A percentile compares a stretch with the other conserved stretches of the same genome.
phyloP scores from a whole-genome alignment of 371 early-diverging fungal species.

The Lichtheimia corymbifera region DNA sequence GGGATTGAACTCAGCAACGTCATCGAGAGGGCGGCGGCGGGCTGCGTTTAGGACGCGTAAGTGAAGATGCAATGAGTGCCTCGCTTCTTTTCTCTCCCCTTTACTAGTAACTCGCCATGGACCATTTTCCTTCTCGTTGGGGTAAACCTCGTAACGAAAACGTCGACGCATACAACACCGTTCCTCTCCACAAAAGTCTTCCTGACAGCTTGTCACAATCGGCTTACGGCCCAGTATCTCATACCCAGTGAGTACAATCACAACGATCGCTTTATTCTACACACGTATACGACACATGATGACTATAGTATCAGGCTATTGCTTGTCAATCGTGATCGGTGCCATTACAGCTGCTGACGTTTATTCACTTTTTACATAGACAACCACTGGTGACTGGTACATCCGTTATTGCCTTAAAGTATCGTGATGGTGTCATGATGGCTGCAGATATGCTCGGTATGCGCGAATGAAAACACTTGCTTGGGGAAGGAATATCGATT shows the following conservation, averaged over 20 bases:
- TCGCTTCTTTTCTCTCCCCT: not conserved
- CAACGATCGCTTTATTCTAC: not conserved
- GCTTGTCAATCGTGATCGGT: not conserved
- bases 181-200: conserved; percentile 50
- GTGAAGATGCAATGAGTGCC: not conserved
- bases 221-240: conserved; percentile 56
- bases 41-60: conserved; percentile 1
- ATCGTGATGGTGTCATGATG: conserved; percentile 97
- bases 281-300: not conserved
- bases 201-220: conserved; percentile 43
- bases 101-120: conserved; percentile 46
- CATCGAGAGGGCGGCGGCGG: too few relatives aligned
- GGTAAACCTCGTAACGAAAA: conserved; percentile 75
- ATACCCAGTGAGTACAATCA: conserved; percentile 57
- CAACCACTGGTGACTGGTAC: conserved; percentile 95
- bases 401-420: conserved; percentile 94
- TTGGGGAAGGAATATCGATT: too few relatives aligned
- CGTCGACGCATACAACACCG: conserved; percentile 61
- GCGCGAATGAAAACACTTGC: conserved; percentile 2
- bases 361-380: conserved; percentile 33
- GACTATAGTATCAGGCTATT: not conserved
- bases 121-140: conserved; percentile 82
- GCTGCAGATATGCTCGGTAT: conserved; percentile 93
- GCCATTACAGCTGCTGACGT: not conserved
- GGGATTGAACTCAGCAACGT: too few relatives aligned